These are phyloP conservation scores for Parietaria judaica DNA, from an alignment of 306 rosid genomes.

Conservation along the genomic window DNA sequence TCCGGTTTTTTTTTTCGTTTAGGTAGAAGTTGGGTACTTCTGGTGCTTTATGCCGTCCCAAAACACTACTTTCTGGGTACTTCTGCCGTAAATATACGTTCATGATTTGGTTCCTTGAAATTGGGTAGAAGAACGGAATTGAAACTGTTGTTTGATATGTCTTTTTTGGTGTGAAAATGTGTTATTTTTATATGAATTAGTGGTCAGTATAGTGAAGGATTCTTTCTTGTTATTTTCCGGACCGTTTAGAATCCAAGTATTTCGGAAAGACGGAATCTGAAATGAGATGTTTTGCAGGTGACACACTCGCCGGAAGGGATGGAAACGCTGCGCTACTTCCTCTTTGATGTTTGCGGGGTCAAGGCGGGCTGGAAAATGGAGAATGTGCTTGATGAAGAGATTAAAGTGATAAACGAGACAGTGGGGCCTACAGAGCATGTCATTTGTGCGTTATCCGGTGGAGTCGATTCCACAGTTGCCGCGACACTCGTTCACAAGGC, in stretches of 20 bases:
- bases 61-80: too few relatives aligned
- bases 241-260: neutral
- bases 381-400: conserved; percentile 70
- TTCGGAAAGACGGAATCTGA: neutral
- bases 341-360: conserved; percentile 67
- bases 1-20: neutral
- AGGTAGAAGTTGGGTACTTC: too few relatives aligned
- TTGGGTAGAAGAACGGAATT: too few relatives aligned
- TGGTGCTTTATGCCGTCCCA: too few relatives aligned
- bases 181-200: too few relatives aligned
- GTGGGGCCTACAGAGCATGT: conserved; percentile 66
- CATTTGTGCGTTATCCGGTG: conserved; percentile 89
- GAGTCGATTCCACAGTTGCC: conserved; percentile 97
- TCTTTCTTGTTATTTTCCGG: neutral
- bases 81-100: too few relatives aligned
- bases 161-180: too few relatives aligned
- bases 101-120: too few relatives aligned
- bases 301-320: conserved; percentile 88
- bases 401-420: conserved; percentile 50
- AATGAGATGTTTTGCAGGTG: conserved; percentile 43
- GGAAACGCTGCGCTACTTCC: conserved; percentile 60
- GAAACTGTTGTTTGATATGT: too few relatives aligned
- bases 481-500: conserved; percentile 92
- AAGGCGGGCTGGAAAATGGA: conserved; percentile 84
- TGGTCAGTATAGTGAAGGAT: neutral